These are phyloP conservation scores for Euphrasia confusa DNA, from an alignment of 257 asterid species.

Conservation along the genomic window DNA sequence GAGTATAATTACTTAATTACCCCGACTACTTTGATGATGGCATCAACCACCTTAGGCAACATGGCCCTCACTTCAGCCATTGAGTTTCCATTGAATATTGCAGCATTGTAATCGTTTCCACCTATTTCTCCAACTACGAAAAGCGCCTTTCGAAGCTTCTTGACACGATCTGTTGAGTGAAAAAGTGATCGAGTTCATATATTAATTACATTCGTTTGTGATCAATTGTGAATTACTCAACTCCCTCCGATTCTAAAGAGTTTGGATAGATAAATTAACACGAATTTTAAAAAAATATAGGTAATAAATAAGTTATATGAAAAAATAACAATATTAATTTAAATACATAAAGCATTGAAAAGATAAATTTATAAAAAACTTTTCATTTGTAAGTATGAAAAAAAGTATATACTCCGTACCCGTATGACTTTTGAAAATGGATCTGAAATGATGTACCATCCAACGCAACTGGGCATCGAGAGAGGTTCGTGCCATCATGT, in stretches of 20 bases:
- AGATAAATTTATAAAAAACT: too few species aligned
- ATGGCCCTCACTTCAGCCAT: conserved; percentile 12
- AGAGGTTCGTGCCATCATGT: conserved; percentile 12
- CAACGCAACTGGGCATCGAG: conserved; percentile 24
- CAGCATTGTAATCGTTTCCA: conserved; percentile 6
- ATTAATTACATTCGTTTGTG: not conserved
- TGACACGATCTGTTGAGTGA: conserved; percentile 12
- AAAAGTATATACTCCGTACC: too few species aligned
- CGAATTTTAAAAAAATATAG: too few species aligned
- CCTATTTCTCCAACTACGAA: too few species aligned
- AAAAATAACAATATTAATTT: too few species aligned
- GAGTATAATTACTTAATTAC: not conserved
- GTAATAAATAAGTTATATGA: too few species aligned
- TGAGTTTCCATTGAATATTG: conserved; percentile 10
- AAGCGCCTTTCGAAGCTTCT: conserved; percentile 6
- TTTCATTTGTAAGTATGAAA: too few species aligned
- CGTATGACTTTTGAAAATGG: not conserved
- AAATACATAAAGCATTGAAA: too few species aligned
- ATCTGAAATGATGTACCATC: conserved; percentile 15
- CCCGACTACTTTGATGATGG: conserved; percentile 8
- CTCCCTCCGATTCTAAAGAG: too few species aligned
- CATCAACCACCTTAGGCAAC: conserved; percentile 4
- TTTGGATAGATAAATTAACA: too few species aligned
- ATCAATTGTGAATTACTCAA: too few species aligned
- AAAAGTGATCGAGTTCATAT: not conserved